Conservation (phyloP, 306 rosid species). For the Quercus variabilis region DNA sequence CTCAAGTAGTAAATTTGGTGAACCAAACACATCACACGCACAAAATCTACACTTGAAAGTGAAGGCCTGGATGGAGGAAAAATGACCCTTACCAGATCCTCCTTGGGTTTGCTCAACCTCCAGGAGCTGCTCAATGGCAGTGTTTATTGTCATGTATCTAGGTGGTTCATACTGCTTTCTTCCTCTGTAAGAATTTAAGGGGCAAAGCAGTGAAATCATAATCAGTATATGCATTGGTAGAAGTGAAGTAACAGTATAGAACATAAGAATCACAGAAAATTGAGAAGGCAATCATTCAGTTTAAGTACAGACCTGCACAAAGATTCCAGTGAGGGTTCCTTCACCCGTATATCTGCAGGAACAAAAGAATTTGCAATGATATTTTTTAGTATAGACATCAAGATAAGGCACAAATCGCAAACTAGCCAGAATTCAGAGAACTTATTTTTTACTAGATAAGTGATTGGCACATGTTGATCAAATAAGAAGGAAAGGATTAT, state of each 20-base stretch:
- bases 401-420: background rate
- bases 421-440: background rate
- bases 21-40: constrained; percentile 1
- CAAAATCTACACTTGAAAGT: constrained; percentile 4
- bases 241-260: background rate
- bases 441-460: background rate
- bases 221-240: background rate
- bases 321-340: constrained; percentile 87
- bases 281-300: background rate
- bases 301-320: constrained; percentile 62
- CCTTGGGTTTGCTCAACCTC: constrained; percentile 63
- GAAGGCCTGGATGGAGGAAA: background rate
- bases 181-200: constrained; percentile 53
- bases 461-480: background rate
- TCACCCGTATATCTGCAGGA: constrained; percentile 76
- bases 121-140: constrained; percentile 86
- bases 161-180: constrained; percentile 83
- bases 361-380: background rate
- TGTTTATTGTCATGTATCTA: constrained; percentile 78
- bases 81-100: constrained; percentile 52
- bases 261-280: background rate
- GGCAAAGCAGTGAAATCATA: constrained; percentile 1
- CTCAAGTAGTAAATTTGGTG: background rate
- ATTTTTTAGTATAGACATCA: background rate
- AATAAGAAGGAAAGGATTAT: background rate